phyloP scores from a whole-genome alignment of 2,329 filamentous ascomycete genomes.

The Aaosphaeria pasadenensis region DNA sequence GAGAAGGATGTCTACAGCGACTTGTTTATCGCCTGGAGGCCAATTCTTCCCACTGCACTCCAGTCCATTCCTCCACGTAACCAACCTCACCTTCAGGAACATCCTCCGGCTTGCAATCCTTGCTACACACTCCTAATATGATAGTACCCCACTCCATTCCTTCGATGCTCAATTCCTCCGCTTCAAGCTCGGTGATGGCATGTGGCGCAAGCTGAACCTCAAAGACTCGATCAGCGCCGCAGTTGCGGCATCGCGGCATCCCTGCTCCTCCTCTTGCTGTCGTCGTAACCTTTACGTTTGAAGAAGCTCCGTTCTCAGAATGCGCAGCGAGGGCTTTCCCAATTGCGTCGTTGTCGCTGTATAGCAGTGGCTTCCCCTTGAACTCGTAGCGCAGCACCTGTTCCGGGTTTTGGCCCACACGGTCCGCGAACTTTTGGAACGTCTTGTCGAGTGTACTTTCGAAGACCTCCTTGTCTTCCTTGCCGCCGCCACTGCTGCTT shows the following conservation, averaged over 20 bases:
- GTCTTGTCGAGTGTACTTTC: slow-evolving; percentile 49
- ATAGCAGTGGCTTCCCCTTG: slow-evolving; percentile 61
- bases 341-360: slow-evolving; percentile 72
- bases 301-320: slow-evolving; percentile 22
- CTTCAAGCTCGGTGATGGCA: slow-evolving; percentile 84
- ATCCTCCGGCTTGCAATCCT: slow-evolving; percentile 67
- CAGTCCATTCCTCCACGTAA: slow-evolving; percentile 94
- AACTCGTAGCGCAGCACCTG: slow-evolving; percentile 52
- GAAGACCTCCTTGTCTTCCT: slow-evolving; percentile 47
- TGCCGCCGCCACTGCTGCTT: slow-evolving; percentile 27
- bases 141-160: slow-evolving; percentile 99
- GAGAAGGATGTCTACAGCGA: no score
- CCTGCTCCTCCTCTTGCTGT: slow-evolving; percentile 29
- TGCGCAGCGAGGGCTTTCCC: slow-evolving; percentile 58
- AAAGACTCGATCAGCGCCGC: slow-evolving; percentile 73
- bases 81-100: slow-evolving; percentile 62
- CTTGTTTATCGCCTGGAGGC: slow-evolving; percentile 17
- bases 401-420: slow-evolving; percentile 49
- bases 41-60: slow-evolving; percentile 93
- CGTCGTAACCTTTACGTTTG: slow-evolving; percentile 27
- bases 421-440: slow-evolving; percentile 52
- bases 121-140: slow-evolving; percentile 78
- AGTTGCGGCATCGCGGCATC: slow-evolving; percentile 75
- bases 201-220: slow-evolving; percentile 92
- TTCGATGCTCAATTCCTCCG: slow-evolving; percentile 62